Evolutionary conservation across 208 protist species (phyloP).

Genomic region (Willaertia magna): DNA sequence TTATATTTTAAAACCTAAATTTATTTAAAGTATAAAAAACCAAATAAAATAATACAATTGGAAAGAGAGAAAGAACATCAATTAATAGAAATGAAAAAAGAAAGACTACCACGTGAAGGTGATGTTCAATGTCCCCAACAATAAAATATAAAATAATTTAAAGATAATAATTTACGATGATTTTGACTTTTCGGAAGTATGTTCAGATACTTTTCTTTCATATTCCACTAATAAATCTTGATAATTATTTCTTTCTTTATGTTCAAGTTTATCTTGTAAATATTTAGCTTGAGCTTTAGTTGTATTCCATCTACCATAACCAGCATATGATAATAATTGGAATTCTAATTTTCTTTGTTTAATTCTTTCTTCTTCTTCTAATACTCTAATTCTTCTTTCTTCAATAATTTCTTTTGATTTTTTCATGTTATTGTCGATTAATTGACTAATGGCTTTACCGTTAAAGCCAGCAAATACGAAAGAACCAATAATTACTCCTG

Average conservation of each 20-base stretch:
- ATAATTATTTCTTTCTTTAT: background rate
- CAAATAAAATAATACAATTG: background rate
- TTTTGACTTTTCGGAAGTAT: too few relatives aligned
- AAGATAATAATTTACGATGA: background rate
- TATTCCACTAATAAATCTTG: background rate
- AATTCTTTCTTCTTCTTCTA: background rate
- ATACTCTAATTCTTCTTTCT: background rate
- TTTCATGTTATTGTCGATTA: background rate
- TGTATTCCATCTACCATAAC: background rate
- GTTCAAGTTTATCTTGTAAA: background rate
- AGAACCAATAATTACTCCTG: background rate
- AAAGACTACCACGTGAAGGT: background rate
- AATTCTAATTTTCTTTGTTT: background rate
- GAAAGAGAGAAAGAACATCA: background rate
- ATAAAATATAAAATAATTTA: background rate
- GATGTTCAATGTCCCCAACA: slow-evolving; percentile 10
- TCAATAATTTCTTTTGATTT: background rate
- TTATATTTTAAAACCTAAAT: background rate
- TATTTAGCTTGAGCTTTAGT: background rate
- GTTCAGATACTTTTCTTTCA: background rate
- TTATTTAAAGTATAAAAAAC: background rate
- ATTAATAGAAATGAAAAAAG: background rate
- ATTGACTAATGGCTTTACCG: background rate
- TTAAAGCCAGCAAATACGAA: background rate
- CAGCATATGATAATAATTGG: background rate